Conservation (phyloP, 208 protist genomes). For the Porcisia hertigi region DNA sequence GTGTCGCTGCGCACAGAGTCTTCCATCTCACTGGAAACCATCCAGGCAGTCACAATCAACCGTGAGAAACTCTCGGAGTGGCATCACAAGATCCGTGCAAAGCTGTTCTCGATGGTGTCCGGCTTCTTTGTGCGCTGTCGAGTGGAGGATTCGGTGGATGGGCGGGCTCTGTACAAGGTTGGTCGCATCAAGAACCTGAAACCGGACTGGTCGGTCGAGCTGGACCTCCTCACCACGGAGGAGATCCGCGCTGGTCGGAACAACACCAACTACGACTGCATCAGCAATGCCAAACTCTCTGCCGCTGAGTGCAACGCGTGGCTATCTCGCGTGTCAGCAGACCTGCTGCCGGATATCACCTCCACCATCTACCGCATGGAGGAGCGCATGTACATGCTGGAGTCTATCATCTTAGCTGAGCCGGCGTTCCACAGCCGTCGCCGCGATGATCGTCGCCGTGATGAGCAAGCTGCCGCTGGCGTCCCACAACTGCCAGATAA, state of each 20-base stretch:
- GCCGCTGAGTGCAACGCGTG: conserved; percentile 76
- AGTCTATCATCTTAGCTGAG: conserved; percentile 76
- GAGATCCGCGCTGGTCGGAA: conserved; percentile 77
- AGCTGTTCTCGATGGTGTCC: conserved; percentile 77
- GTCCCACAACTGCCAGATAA: conserved; percentile 60
- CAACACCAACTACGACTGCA: conserved; percentile 93
- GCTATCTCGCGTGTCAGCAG: conserved; percentile 64
- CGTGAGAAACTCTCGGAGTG: conserved; percentile 91
- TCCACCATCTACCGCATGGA: conserved; percentile 76
- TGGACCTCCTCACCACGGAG: conserved; percentile 85
- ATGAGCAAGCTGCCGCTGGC: conserved; percentile 41
- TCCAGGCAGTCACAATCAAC: conserved; percentile 87
- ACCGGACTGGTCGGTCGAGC: conserved; percentile 90
- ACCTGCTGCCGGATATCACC: conserved; percentile 54
- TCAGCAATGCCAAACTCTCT: conserved; percentile 88
- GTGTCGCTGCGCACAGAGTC: conserved; percentile 58
- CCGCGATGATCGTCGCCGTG: conserved; percentile 58
- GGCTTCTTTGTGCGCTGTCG: conserved; percentile 92
- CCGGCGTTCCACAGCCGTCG: conserved; percentile 79
- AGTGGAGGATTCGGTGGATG: conserved; percentile 87
- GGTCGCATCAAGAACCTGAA: conserved; percentile 88
- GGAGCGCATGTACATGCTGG: conserved; percentile 80
- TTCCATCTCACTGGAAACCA: conserved; percentile 70
- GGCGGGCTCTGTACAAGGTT: conserved; percentile 89
- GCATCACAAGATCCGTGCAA: conserved; percentile 89